phyloP scores from a whole-genome alignment of 768 basidiomycete species.

The Russula sp. region DNA sequence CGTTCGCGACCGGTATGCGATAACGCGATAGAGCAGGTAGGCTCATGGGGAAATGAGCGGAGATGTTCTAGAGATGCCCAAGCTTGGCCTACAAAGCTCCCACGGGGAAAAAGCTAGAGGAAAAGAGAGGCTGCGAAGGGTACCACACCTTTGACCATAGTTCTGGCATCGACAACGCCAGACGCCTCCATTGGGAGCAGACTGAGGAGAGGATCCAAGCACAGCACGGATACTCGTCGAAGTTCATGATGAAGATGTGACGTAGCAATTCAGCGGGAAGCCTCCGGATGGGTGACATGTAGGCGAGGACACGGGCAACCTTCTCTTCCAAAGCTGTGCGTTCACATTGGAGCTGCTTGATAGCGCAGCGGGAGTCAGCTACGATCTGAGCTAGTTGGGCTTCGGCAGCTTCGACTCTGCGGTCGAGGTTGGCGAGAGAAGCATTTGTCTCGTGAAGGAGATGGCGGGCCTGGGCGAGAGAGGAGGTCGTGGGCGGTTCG shows the following conservation, averaged over 20 bases:
- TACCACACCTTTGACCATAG: constrained; percentile 67
- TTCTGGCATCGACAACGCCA: constrained; percentile 56
- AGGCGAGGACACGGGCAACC: constrained; percentile 47
- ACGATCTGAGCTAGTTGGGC: constrained; percentile 52
- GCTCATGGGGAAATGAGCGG: constrained; percentile 12
- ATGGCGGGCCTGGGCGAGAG: constrained; percentile 45
- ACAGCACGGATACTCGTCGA: constrained; percentile 62
- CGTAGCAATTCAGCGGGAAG: constrained; percentile 68
- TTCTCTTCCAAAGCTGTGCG: constrained; percentile 41
- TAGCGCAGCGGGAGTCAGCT: constrained; percentile 43
- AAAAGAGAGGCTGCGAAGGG: constrained; percentile 25
- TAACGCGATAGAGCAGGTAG: constrained; percentile 14
- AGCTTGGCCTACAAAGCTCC: constrained; percentile 8
- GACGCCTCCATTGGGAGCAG: constrained; percentile 56
- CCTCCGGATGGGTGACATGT: constrained; percentile 64
- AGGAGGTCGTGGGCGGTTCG: constrained; percentile 53
- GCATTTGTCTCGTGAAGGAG: constrained; percentile 32
- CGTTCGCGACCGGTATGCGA: constrained; percentile 2
- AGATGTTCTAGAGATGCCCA: constrained; percentile 9
- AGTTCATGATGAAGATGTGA: constrained; percentile 62
- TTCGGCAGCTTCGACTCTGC: constrained; percentile 48
- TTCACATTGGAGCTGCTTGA: constrained; percentile 47
- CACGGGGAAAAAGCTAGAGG: constrained; percentile 8
- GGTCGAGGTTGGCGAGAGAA: constrained; percentile 31
- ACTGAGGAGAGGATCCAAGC: constrained; percentile 73